Conservation (phyloP, 768 basidiomycete species). For the Boletus edulis region DNA sequence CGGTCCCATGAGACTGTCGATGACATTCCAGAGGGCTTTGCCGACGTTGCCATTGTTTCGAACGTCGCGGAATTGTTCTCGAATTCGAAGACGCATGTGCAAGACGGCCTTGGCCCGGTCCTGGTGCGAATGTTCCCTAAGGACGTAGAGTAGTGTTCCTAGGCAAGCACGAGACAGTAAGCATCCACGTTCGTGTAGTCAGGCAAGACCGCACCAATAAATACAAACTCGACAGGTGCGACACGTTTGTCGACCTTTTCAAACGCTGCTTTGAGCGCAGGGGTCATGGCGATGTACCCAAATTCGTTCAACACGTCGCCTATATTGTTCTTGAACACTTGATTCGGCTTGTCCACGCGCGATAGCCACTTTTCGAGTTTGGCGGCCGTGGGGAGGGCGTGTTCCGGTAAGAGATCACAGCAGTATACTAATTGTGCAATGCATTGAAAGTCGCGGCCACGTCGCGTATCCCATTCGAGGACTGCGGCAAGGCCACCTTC, state of each 20-base stretch:
- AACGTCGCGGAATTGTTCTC: conserved; percentile 58
- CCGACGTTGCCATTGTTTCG: conserved; percentile 58
- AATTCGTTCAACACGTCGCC: conserved; percentile 52
- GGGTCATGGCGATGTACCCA: conserved; percentile 48
- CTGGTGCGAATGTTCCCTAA: conserved; percentile 40
- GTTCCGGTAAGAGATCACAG: conserved; percentile 51
- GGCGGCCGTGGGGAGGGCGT: conserved; percentile 47
- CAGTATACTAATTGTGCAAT: conserved; percentile 69
- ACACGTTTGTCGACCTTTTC: conserved; percentile 54
- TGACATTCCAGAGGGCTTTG: conserved; percentile 55
- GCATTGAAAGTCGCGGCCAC: conserved; percentile 76
- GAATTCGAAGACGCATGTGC: conserved; percentile 54
- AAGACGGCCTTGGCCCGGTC: conserved; percentile 56
- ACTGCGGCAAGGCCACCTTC: conserved; percentile 56
- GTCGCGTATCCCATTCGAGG: conserved; percentile 62
- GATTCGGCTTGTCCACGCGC: conserved; percentile 36
- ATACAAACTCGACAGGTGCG: conserved; percentile 77
- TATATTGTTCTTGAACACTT: conserved; percentile 53
- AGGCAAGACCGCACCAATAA: conserved; percentile 54
- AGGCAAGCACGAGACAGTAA: neutral
- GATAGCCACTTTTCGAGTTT: conserved; percentile 53
- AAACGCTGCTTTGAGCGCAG: conserved; percentile 46
- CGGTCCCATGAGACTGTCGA: conserved; percentile 41
- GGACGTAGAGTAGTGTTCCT: conserved; percentile 68
- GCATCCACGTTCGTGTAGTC: neutral